A percentile compares a stretch with the other conserved stretches of the same genome.
Conservation (phyloP, 768 basidiomycete species). For the Phylloporus sp. region DNA sequence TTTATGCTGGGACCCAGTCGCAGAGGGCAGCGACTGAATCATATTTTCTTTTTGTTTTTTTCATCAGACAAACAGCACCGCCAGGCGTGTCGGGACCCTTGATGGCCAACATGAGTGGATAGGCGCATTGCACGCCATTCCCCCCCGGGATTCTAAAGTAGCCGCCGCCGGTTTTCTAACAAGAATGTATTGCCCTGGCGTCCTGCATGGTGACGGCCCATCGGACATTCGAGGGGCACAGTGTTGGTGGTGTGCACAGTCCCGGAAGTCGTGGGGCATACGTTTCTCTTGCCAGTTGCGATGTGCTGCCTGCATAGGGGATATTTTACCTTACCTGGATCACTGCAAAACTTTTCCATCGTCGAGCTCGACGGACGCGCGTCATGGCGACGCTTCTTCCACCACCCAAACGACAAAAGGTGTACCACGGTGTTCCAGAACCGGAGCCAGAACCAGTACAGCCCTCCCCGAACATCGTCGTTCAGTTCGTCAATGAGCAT, state of each 20-base stretch:
- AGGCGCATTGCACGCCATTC: not conserved
- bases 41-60: too few species aligned
- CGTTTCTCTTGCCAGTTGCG: too few species aligned
- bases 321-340: constrained; percentile 12
- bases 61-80: too few species aligned
- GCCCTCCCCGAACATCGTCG: constrained; percentile 66
- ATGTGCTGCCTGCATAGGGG: too few species aligned
- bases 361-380: not conserved
- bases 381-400: constrained; percentile 81
- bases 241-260: too few species aligned
- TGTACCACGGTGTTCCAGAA: constrained; percentile 68
- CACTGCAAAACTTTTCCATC: not conserved
- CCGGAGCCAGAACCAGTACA: constrained; percentile 48
- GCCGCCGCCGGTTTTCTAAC: not conserved
- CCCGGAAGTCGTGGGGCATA: too few species aligned
- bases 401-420: constrained; percentile 84
- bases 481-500: constrained; percentile 90
- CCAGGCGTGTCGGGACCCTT: constrained; percentile 17
- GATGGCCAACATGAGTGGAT: too few species aligned
- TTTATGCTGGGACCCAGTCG: too few species aligned
- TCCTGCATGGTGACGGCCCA: too few species aligned
- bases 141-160: not conserved
- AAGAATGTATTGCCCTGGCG: not conserved
- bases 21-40: too few species aligned
- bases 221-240: too few species aligned